Conservation (phyloP, 78 protist species). For the Speleostelium caveatum region DNA sequence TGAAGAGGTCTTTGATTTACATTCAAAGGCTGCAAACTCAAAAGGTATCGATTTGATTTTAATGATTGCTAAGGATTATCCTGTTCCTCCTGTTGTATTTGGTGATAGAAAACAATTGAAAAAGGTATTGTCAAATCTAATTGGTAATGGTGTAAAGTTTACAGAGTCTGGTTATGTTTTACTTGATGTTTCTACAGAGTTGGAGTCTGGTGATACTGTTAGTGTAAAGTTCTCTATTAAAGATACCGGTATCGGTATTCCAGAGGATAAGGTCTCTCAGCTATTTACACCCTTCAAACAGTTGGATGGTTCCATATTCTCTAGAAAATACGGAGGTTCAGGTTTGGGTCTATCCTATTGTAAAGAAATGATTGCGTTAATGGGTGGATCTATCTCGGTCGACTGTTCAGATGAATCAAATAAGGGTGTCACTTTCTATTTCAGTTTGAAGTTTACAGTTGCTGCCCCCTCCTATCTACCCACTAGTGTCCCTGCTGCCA, state of each 20-base stretch:
- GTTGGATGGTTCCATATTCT: conserved; percentile 71
- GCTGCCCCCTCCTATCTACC: conserved; percentile 55
- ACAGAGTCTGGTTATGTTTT: conserved; percentile 70
- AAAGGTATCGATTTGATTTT: conserved; percentile 63
- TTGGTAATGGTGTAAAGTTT: conserved; percentile 79
- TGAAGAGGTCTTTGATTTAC: conserved; percentile 49
- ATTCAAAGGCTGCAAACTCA: neutral
- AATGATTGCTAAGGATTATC: conserved; percentile 33
- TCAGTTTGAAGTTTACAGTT: conserved; percentile 22
- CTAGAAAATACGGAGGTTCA: conserved; percentile 83
- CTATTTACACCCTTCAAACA: conserved; percentile 84
- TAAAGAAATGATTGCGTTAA: conserved; percentile 64
- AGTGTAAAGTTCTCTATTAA: conserved; percentile 63
- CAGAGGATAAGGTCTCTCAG: conserved; percentile 32
- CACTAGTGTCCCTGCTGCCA: conserved; percentile 56
- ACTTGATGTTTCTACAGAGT: conserved; percentile 42
- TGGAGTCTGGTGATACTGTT: conserved; percentile 41
- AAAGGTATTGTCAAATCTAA: conserved; percentile 60
- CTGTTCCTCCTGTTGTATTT: conserved; percentile 60
- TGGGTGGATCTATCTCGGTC: conserved; percentile 80
- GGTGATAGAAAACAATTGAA: conserved; percentile 54
- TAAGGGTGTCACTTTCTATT: conserved; percentile 64
- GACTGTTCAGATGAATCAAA: conserved; percentile 33
- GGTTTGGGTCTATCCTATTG: conserved; percentile 85
- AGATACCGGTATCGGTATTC: conserved; percentile 89